Conservation (phyloP, 345 rosid genomes). For the Laguncularia racemosa region DNA sequence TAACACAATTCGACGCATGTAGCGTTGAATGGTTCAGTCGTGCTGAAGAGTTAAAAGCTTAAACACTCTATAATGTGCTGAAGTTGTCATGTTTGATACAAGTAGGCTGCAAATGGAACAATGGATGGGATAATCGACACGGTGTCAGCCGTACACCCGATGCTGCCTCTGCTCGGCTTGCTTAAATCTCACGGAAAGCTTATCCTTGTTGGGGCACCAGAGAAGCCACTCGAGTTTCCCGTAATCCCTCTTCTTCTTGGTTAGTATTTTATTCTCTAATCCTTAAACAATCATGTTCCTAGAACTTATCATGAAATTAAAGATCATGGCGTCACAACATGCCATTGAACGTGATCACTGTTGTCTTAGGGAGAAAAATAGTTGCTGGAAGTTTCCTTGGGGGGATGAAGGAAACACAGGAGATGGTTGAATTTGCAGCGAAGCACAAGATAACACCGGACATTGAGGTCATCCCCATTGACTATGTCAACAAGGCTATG, state of each 20-base stretch:
- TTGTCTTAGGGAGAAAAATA: constrained; percentile 19
- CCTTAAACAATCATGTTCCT: neutral
- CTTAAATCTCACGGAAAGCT: constrained; percentile 22
- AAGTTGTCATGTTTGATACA: neutral
- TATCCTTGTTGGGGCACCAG: constrained; percentile 13
- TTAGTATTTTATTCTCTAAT: constrained; percentile 12
- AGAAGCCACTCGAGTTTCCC: constrained; percentile 22
- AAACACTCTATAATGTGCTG: too few relatives aligned
- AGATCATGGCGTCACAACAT: too few relatives aligned
- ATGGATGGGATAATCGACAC: constrained; percentile 27
- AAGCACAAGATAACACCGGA: constrained; percentile 25
- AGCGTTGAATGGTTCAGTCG: too few relatives aligned
- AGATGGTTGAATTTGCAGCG: constrained; percentile 37
- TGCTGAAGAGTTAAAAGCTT: too few relatives aligned
- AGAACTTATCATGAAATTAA: too few relatives aligned
- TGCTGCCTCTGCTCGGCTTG: constrained; percentile 13
- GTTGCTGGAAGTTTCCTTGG: constrained; percentile 26
- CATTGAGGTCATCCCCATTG: constrained; percentile 27
- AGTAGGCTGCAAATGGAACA: constrained; percentile 19
- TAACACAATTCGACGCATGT: too few relatives aligned
- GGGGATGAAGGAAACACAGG: constrained; percentile 38
- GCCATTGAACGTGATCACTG: too few relatives aligned
- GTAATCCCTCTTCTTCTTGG: constrained; percentile 14
- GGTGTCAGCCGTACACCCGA: constrained; percentile 11
- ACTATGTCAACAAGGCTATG: constrained; percentile 33